These are phyloP conservation scores for Cercospora brassicicola DNA, from an alignment of 2,329 filamentous ascomycete species.

Conservation along the genomic window DNA sequence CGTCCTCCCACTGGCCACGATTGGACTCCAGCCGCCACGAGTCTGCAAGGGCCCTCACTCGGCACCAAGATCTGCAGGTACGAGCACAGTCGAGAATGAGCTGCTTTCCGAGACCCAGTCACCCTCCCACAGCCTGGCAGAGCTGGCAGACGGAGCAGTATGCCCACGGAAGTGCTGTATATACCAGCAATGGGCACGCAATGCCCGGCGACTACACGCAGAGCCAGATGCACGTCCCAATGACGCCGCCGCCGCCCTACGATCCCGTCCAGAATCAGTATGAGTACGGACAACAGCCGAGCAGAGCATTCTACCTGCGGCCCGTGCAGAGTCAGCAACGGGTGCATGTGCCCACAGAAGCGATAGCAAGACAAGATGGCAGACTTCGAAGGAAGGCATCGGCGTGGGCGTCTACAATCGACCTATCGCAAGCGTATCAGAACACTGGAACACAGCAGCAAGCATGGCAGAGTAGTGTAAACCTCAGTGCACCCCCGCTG, in stretches of 20 bases:
- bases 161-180: slow-evolving; percentile 6
- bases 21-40: slow-evolving; percentile 13
- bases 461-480: slow-evolving; percentile 22
- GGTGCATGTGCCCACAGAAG: slow-evolving; percentile 7
- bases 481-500: slow-evolving; percentile 10
- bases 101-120: neutral
- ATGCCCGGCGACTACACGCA: neutral
- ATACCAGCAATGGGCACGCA: slow-evolving; percentile 11
- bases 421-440: slow-evolving; percentile 13
- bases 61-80: slow-evolving; percentile 5
- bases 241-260: slow-evolving; percentile 24
- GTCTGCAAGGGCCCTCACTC: slow-evolving; percentile 4
- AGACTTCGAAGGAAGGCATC: slow-evolving; percentile 20
- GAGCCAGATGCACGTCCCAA: neutral
- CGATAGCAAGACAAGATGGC: slow-evolving; percentile 9
- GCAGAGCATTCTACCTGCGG: slow-evolving; percentile 16
- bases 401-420: slow-evolving; percentile 18
- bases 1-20: neutral
- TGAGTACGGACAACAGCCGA: slow-evolving; percentile 13
- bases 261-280: slow-evolving; percentile 15
- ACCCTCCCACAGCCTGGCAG: neutral
- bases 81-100: slow-evolving; percentile 13
- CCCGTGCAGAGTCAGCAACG: slow-evolving; percentile 21
- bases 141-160: neutral
- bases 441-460: slow-evolving; percentile 7